Evolutionary conservation across 2,329 filamentous ascomycete genomes (phyloP), one percentile per base, ranked within the genome.

Genomic region (Fusarium lyarnte): DNA sequence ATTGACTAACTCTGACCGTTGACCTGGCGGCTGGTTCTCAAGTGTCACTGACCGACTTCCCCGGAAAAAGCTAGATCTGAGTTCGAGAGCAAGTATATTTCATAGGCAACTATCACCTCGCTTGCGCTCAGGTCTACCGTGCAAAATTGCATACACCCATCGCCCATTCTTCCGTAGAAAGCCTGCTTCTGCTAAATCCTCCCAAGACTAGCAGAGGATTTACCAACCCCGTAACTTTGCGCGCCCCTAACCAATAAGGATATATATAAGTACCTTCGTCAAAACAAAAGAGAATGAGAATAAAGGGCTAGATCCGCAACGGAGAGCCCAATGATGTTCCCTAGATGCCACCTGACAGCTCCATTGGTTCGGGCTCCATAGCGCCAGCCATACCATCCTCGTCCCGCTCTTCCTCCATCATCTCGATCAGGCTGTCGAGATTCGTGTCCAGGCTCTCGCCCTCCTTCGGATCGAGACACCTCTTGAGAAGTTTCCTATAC

Each of bases 401-500:
- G n/a, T 87, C 86, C 63, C 82, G 82, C 76, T 90, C 87, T 76
- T 90, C 88, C 78, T 90, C 87, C 86, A 90, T 89, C 85, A 90
- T 88, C 51, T 87, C 84, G 74, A 90, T 89, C 69, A 90, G 81
- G 66, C 85, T 88, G 77, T 90, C 87, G 55, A 91, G 81, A 76
- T 89, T 90, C 47, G 86, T 84, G 79, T 94, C 92, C 39, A 94
- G 86, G 71, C 89, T 91, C 73, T 93, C 90, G 63, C 86, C 86
- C 54, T 93, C 91, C 73, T 89, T 86, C 21, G 90, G 86, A 31
- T 91, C 91, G 33, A 94, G 84, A 66, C 92, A 93, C 66, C 88
- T 88, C 66, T 88, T 89, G 36, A 94, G 88, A 35, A 94, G 85
- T 61, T 87, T 87, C 69, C 92, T 87, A 80, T 95, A 95, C 79